Evolutionary conservation across 805 yeast genomes (phyloP).

Genomic region (Tetrapisispora fleetii): DNA sequence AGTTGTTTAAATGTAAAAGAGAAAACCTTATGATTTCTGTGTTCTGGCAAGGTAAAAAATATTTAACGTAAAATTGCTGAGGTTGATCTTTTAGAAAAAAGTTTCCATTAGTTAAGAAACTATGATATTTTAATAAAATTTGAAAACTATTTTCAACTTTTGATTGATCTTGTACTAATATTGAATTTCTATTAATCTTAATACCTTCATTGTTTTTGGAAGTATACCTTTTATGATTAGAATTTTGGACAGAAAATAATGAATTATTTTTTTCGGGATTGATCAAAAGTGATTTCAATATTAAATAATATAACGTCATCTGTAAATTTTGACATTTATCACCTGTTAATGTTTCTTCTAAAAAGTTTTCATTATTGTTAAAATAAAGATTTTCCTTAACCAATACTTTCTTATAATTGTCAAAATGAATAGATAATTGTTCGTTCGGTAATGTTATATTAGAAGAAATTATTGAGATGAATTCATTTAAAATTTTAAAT

Average conservation of each 20-base stretch:
- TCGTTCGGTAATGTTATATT: constrained; percentile 1
- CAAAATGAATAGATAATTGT: constrained; percentile 11
- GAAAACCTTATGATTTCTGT: constrained; percentile 19
- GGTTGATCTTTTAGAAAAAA: constrained; percentile 14
- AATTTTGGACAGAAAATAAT: not conserved
- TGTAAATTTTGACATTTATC: constrained; percentile 23
- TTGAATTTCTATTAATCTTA: not conserved
- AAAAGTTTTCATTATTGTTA: constrained; percentile 2
- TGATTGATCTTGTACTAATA: not conserved
- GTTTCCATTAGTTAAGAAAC: constrained; percentile 15
- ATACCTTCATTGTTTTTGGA: not conserved
- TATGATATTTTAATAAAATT: constrained; percentile 23
- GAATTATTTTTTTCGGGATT: not conserved
- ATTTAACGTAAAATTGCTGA: constrained; percentile 14
- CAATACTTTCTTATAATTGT: constrained; percentile 17
- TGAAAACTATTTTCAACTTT: constrained; percentile 20
- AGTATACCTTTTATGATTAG: too few relatives aligned
- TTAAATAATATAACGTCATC: constrained; percentile 21
- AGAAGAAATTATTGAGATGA: constrained; percentile 14
- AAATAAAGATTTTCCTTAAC: constrained; percentile 5
- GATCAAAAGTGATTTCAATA: constrained; percentile 5
- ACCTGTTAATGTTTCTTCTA: constrained; percentile 3
- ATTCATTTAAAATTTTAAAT: constrained; percentile 7
- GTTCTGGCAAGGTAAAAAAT: constrained; percentile 23
- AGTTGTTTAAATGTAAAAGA: constrained; percentile 13